Conservation (phyloP, 176 grass and related monocot genomes). For the Luzula sylvatica region DNA sequence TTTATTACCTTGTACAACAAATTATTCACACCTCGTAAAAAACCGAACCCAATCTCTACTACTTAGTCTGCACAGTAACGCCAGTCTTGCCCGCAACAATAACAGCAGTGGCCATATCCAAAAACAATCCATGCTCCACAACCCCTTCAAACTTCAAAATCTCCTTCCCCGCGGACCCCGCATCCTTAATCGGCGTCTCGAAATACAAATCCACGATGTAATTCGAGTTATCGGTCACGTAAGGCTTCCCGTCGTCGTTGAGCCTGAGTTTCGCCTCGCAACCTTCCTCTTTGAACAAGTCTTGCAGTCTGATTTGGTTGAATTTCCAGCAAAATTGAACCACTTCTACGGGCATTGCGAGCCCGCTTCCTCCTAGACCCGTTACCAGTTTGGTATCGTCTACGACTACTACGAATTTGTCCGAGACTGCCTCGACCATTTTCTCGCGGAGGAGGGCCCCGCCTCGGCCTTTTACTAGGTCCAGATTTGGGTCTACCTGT, state of each 20-base stretch:
- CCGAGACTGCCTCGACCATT: conserved; percentile 88
- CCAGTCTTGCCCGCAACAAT: conserved; percentile 88
- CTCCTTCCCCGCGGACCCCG: conserved; percentile 50
- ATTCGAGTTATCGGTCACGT: conserved; percentile 77
- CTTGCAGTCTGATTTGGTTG: conserved; percentile 69
- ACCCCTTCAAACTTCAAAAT: conserved; percentile 78
- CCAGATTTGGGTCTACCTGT: conserved; percentile 94
- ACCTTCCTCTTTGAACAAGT: conserved; percentile 69
- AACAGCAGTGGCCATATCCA: conserved; percentile 84
- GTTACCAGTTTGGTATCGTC: conserved; percentile 91
- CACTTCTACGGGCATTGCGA: conserved; percentile 95
- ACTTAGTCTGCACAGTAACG: conserved; percentile 75
- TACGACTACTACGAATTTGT: conserved; percentile 67
- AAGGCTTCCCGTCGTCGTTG: conserved; percentile 51
- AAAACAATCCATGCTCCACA: conserved; percentile 86
- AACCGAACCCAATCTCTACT: neutral
- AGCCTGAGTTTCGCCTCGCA: conserved; percentile 70
- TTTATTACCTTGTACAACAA: too few relatives aligned
- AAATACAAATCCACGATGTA: conserved; percentile 82
- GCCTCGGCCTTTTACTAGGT: conserved; percentile 92
- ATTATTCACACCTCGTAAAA: too few relatives aligned
- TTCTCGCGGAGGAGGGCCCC: conserved; percentile 97
- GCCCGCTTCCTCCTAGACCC: conserved; percentile 76
- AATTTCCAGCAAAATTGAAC: conserved; percentile 99
- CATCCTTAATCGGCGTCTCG: conserved; percentile 83